phyloP scores from a whole-genome alignment of 768 basidiomycete genomes.

The Pholiota conissans region DNA sequence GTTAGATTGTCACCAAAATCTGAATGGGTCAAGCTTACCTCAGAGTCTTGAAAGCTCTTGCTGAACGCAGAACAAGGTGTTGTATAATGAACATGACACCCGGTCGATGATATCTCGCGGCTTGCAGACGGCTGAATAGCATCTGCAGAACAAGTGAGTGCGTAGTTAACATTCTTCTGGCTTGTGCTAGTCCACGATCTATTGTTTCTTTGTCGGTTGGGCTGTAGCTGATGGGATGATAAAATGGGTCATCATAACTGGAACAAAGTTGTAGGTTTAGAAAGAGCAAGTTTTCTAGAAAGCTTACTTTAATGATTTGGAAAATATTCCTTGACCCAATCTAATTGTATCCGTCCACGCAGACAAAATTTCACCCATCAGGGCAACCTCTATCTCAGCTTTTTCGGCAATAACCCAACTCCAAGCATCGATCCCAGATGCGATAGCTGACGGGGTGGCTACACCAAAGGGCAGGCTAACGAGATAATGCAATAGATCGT shows the following conservation, averaged over 20 bases:
- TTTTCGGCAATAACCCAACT: constrained; percentile 93
- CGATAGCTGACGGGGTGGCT: constrained; percentile 82
- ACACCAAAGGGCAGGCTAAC: constrained; percentile 88
- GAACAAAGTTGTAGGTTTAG: not conserved
- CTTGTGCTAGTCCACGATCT: constrained; percentile 67
- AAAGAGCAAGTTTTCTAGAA: not conserved
- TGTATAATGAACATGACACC: constrained; percentile 86
- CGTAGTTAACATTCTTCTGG: constrained; percentile 75
- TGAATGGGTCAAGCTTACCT: constrained; percentile 51
- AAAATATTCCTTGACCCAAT: constrained; percentile 82
- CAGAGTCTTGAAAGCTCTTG: constrained; percentile 63
- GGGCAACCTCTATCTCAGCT: constrained; percentile 74
- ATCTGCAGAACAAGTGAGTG: constrained; percentile 86
- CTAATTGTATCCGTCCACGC: constrained; percentile 87
- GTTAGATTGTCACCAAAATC: not conserved
- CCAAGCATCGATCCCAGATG: constrained; percentile 92
- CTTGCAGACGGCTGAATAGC: constrained; percentile 89
- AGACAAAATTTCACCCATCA: constrained; percentile 83
- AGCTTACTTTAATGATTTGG: constrained; percentile 70
- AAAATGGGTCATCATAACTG: constrained; percentile 89
- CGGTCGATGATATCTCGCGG: constrained; percentile 84
- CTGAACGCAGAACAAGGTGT: constrained; percentile 81
- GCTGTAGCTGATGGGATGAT: constrained; percentile 80
- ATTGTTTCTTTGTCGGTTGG: constrained; percentile 88
- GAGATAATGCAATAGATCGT: constrained; percentile 82